Base-by-base conservation (phyloP, 2,329 filamentous ascomycete genomes). In the Alternaria ethzedia region DNA sequence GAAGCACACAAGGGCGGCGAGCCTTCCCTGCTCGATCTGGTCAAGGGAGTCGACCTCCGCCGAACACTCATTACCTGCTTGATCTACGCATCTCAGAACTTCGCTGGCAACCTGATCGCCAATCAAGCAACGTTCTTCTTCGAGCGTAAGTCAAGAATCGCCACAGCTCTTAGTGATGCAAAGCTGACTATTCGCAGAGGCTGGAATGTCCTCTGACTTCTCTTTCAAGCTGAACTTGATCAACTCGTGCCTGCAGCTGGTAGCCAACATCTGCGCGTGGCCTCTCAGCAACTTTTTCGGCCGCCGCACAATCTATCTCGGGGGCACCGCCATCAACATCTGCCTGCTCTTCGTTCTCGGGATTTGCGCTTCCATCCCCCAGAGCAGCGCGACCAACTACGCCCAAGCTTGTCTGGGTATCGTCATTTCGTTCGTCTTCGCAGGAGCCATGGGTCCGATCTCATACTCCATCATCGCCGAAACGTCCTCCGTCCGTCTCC, bases 381-480 rank as follows among this genome's bases (percentile, higher is more conserved):
- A 57, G 7, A 78, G 72, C 36, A 79, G 57, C 0, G 69, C 83
- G 5, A 74, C 86, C 55, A 83, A 78, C 64, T 81, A 85, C 51
- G 88, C 88, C 2, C 86, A 88, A 75, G 88, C 88, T 23, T 86
- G 85, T 15, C 80, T 90, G 15, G 88, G 88, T 58, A 80, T 90
- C 46, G 86, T 90, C 72, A 83, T 90, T 70, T 90, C 88, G 21
- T 86, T 91, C 65, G 81, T 89, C 25, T 91, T 89, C 80, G 86
- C 85, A 41, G 79, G 88, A 17, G 86, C 86, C 67, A 87, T 87
- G 15, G 88, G 87, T 2, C 88, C 88, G n/a, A 86, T 86, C 43
- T 89, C 88, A 11, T 90, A 86, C 84, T 86, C 87, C 77, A 88
- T 90, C 70, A 90, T 90, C 54, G 87, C 86, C 63, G 88, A 90